Percentiles rank a stretch among this genome's conserved stretches.
phyloP scores from a whole-genome alignment of 257 asterid species.

The Solanum tacnaense region DNA sequence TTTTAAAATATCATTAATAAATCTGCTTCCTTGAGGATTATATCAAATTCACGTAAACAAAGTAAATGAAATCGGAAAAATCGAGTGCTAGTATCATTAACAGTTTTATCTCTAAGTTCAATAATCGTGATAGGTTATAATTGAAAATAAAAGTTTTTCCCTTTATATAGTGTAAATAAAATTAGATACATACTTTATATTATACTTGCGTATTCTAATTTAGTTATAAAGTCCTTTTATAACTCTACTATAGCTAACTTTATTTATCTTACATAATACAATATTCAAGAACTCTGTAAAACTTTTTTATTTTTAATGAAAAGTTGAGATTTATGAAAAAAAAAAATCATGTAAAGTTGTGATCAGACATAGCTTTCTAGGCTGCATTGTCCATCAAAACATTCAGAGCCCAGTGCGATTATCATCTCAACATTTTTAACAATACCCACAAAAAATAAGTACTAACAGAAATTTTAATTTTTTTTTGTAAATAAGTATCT shows the following conservation, averaged over 20 bases:
- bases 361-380: too few relatives aligned
- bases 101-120: neutral
- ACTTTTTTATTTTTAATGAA: too few relatives aligned
- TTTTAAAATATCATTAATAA: neutral
- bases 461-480: too few relatives aligned
- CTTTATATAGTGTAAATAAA: neutral
- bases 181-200: neutral
- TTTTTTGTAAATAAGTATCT: too few relatives aligned
- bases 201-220: neutral
- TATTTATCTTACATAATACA: too few relatives aligned
- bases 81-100: neutral
- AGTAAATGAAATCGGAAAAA: too few relatives aligned
- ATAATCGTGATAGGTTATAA: neutral
- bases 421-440: too few relatives aligned
- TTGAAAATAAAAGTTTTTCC: neutral
- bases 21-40: neutral
- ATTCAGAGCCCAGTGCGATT: too few relatives aligned
- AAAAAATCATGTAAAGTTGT: too few relatives aligned
- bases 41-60: neutral
- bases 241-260: neutral
- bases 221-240: neutral
- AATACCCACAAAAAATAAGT: too few relatives aligned
- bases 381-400: too few relatives aligned
- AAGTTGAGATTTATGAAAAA: too few relatives aligned
- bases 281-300: neutral